These are phyloP conservation scores for Salinomyces thailandicus DNA, from an alignment of 2,329 filamentous ascomycete species.

Conservation along the genomic window DNA sequence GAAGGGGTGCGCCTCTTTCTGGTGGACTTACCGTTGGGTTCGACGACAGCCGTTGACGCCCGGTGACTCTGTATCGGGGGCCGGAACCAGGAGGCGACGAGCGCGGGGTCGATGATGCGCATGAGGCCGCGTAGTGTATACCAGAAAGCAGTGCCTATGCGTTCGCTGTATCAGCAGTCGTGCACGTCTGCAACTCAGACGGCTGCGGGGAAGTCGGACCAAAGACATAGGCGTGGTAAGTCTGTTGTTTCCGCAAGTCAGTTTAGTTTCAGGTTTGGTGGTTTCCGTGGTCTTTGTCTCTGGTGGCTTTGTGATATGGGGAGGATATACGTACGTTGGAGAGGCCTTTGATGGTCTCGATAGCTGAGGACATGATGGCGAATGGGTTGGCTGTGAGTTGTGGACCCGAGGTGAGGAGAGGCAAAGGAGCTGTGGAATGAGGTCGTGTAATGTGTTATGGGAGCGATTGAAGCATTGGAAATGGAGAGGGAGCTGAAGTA, in stretches of 20 bases:
- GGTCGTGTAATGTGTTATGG: no score
- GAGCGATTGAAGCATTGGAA: no score
- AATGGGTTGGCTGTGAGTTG: no score
- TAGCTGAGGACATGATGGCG: neutral
- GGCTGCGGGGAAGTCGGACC: no score
- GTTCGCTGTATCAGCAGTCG: neutral
- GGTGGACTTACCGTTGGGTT: conserved; percentile 7
- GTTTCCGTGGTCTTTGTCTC: neutral
- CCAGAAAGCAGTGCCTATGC: conserved; percentile 28
- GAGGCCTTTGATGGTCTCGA: conserved; percentile 9
- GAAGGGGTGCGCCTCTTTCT: no score
- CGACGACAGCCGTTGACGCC: conserved; percentile 1
- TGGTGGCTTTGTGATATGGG: no score
- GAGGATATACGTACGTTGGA: conserved; percentile 4
- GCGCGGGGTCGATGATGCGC: conserved; percentile 24
- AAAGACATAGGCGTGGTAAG: conserved; percentile 19
- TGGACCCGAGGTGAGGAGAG: no score
- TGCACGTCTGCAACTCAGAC: neutral
- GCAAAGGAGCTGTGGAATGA: no score
- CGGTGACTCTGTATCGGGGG: conserved; percentile 4
- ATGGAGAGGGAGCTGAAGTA: no score
- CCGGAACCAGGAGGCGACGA: conserved; percentile 27
- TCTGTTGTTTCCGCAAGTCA: conserved; percentile 7
- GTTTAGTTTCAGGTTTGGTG: neutral
- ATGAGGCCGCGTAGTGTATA: conserved; percentile 25